Evolutionary conservation across 2,329 filamentous ascomycete species (phyloP).

Genomic region (Monilinia polystroma): DNA sequence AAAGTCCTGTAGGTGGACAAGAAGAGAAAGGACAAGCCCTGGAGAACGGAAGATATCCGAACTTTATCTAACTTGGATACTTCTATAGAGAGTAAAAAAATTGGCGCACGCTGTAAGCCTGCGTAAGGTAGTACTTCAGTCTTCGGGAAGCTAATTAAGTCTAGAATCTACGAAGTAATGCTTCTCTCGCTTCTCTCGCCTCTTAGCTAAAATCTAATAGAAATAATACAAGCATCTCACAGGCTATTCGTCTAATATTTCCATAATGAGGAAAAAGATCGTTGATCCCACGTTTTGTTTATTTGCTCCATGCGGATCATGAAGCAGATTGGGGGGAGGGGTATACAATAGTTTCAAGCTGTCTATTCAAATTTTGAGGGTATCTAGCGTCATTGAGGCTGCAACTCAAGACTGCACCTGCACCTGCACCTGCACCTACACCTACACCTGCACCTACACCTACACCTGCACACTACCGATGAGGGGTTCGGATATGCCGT

Average conservation of each 20-base stretch:
- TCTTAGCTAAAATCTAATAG: not conserved
- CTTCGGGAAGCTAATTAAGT: not conserved
- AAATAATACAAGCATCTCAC: constrained; percentile 1
- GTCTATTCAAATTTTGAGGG: not conserved
- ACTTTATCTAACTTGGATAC: not conserved
- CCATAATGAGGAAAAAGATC: constrained; percentile 16
- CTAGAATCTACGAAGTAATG: constrained; percentile 7
- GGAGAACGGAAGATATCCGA: constrained; percentile 8
- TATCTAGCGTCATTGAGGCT: constrained; percentile 16
- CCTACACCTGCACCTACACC: not conserved
- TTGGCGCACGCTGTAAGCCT: not conserved
- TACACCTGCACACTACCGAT: constrained; percentile 22
- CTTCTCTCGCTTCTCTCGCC: not conserved
- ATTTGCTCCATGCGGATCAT: constrained; percentile 9
- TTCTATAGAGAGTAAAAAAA: constrained; percentile 2
- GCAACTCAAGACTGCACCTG: not conserved
- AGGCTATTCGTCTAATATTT: constrained; percentile 24
- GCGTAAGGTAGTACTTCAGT: not conserved
- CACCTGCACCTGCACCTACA: constrained; percentile 1
- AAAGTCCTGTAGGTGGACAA: not conserved
- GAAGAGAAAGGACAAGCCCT: not conserved
- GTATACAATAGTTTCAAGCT: not conserved
- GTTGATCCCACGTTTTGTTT: constrained; percentile 24
- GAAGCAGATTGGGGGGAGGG: not conserved
- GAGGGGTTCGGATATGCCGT: constrained; percentile 24